Base-by-base conservation (phyloP, 495 filamentous ascomycete genomes). In the Aspergillus coremiiformis region DNA sequence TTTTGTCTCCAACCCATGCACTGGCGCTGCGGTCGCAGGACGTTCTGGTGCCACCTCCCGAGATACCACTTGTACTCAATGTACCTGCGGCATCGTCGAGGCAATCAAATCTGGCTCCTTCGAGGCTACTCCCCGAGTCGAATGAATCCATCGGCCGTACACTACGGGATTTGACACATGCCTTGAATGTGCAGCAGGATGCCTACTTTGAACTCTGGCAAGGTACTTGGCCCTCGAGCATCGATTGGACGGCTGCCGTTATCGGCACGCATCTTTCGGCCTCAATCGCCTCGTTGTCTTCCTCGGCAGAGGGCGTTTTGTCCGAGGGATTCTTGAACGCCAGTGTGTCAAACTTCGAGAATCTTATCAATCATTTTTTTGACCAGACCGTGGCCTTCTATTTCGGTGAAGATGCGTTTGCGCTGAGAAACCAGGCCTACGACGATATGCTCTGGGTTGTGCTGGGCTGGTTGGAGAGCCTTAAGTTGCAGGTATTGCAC, bases 401-500 rank as follows among this genome's bases (percentile, higher is more conserved):
- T 64, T 95, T 92, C 62, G 92, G 86, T 22, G 89, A 96, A 62
- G 83, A 95, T 64, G 78, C 80, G 11, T 84, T 91, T 54, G 71
- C 78, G 17, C 72, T 97, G 24, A 78, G 89, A 17, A 80, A 78
- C 30, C 80, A 97, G 62, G 93, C 92, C 1, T 95, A 84, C 62
- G 93, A 98, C 65, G 93, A 98, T 64, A 96, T 96, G 77, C 78
- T 96, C 19, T 98, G 93, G 93, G 90, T 97, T 10, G 92, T 95
- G 1, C 73, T 97, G 39, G 87, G 85, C 48, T 97, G 92, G 92
- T 75, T 96, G 52, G 87, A 94, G 63, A 79, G 78, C 43, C 82
- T 89, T 59, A 83, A 89, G 57, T 88, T 93, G 61, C 79, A 90
- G 41, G 65, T 83, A 29, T 58, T 77, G 30, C 85, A 90, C 58